These are phyloP conservation scores for Lecanoromycetidae sp. DNA, from an alignment of 2,329 filamentous ascomycete species.

Conservation along the genomic window DNA sequence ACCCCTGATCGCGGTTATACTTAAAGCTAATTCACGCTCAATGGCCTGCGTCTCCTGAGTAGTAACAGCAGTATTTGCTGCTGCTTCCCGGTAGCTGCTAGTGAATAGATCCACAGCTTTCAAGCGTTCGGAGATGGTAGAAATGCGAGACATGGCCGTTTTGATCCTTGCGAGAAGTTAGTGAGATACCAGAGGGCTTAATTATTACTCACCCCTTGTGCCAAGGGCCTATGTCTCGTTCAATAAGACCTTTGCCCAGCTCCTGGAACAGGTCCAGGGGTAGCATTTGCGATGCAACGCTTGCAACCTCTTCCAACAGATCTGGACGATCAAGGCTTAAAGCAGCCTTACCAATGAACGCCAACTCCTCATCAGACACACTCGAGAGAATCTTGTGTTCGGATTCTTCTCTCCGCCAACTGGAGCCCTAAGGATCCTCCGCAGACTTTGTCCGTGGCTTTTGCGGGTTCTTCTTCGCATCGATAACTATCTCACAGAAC, in stretches of 20 bases:
- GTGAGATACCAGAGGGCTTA: background rate
- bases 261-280: background rate
- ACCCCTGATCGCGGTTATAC: background rate
- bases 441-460: background rate
- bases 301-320: background rate
- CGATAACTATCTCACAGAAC: background rate
- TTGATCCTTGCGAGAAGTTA: background rate
- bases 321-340: background rate
- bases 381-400: background rate
- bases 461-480: background rate
- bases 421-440: background rate
- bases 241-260: background rate
- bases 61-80: background rate
- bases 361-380: background rate
- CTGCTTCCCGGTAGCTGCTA: background rate
- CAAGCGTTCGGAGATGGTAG: background rate
- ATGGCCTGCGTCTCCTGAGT: background rate
- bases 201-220: background rate
- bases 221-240: background rate
- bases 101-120: background rate
- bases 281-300: background rate
- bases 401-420: background rate
- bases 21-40: background rate
- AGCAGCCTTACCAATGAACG: background rate
- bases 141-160: background rate